Percentiles rank a stretch among this genome's conserved stretches.
These are phyloP conservation scores for Xylariales sp. DNA, from an alignment of 2,329 filamentous ascomycete genomes.

Conservation along the genomic window DNA sequence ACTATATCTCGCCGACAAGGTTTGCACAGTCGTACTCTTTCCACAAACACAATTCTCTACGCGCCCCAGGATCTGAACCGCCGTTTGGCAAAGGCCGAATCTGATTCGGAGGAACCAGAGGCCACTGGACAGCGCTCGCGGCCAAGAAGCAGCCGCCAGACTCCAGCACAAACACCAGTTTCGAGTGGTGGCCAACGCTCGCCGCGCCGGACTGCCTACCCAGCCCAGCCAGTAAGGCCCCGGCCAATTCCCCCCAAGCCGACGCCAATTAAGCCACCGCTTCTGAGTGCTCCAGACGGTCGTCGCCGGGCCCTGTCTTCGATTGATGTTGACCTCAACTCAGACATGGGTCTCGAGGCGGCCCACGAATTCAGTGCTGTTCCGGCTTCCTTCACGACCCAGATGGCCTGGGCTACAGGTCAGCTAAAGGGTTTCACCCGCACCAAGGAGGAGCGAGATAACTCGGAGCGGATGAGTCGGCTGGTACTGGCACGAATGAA, in stretches of 20 bases:
- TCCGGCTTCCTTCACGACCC: slow-evolving; percentile 74
- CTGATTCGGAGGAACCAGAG: slow-evolving; percentile 33
- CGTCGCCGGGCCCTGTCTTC: slow-evolving; percentile 50
- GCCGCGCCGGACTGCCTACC: slow-evolving; percentile 39
- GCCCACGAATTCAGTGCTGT: slow-evolving; percentile 59
- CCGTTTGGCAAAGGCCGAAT: slow-evolving; percentile 23
- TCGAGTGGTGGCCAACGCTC: slow-evolving; percentile 36
- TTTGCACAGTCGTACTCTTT: slow-evolving; percentile 68
- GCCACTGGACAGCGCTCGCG: slow-evolving; percentile 28
- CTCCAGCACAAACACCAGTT: slow-evolving; percentile 29
- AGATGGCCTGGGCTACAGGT: slow-evolving; percentile 70
- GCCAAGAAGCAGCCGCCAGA: slow-evolving; percentile 33
- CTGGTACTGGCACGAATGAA: slow-evolving; percentile 89
- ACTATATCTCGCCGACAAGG: slow-evolving; percentile 29
- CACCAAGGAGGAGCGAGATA: slow-evolving; percentile 28
- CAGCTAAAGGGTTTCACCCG: slow-evolving; percentile 43
- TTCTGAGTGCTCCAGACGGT: slow-evolving; percentile 46
- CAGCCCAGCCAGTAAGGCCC: slow-evolving; percentile 42
- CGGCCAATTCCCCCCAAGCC: slow-evolving; percentile 56
- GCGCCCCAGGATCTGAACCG: slow-evolving; percentile 55
- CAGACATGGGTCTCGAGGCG: slow-evolving; percentile 60
- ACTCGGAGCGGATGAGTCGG: slow-evolving; percentile 68
- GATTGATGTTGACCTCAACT: slow-evolving; percentile 69
- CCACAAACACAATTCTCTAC: slow-evolving; percentile 80
- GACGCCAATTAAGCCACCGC: slow-evolving; percentile 48